Conservation (phyloP, 768 basidiomycete genomes). For the Gymnopilus junonius region DNA sequence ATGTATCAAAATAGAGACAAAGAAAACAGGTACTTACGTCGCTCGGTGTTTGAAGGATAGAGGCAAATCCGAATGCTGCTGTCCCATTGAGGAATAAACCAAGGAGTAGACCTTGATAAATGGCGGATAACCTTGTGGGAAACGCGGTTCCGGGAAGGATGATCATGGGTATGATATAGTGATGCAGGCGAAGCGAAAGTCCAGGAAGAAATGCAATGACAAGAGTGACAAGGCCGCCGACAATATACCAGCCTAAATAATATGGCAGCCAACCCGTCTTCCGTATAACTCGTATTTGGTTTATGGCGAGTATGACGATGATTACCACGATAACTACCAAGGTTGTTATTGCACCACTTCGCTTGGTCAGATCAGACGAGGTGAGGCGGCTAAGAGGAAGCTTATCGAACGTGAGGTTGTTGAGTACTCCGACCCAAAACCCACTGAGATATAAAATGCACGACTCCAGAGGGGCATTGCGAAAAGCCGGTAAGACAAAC, state of each 20-base stretch:
- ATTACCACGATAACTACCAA: conserved; percentile 71
- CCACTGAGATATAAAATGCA: conserved; percentile 75
- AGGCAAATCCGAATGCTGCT: conserved; percentile 79
- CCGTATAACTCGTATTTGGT: conserved; percentile 82
- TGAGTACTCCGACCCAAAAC: conserved; percentile 79
- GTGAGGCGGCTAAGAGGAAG: conserved; percentile 83
- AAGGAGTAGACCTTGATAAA: conserved; percentile 81
- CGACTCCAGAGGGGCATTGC: conserved; percentile 70
- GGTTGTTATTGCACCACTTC: conserved; percentile 68
- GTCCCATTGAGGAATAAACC: conserved; percentile 84
- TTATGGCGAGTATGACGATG: conserved; percentile 61
- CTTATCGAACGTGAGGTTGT: conserved; percentile 70
- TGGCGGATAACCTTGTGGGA: conserved; percentile 77
- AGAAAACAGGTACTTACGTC: conserved; percentile 52
- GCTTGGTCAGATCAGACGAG: conserved; percentile 64
- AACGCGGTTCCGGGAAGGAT: conserved; percentile 81
- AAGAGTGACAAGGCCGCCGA: conserved; percentile 66
- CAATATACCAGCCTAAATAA: conserved; percentile 75
- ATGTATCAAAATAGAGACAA: conserved; percentile 7
- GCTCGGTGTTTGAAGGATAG: conserved; percentile 75
- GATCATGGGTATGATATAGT: conserved; percentile 78
- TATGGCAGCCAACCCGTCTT: conserved; percentile 84
- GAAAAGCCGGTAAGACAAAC: conserved; percentile 73
- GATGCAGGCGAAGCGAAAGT: conserved; percentile 74
- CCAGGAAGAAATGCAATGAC: conserved; percentile 74